Base-by-base conservation (phyloP, 495 filamentous ascomycete species). In the Penicillium lagena region DNA sequence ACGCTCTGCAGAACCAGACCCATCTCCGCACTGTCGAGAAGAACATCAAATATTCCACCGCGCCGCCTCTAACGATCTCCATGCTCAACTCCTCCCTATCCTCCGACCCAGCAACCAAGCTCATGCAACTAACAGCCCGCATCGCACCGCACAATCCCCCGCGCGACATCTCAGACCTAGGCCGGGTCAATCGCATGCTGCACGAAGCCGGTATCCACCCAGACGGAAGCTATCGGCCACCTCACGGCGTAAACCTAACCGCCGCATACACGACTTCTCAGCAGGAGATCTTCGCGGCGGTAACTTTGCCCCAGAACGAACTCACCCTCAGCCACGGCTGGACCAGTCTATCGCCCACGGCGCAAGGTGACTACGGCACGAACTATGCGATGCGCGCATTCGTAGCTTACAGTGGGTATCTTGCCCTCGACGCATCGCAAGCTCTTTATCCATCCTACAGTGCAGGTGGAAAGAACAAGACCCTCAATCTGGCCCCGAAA, bases 371-470 rank as follows among this genome's bases (percentile, higher is more conserved):
- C 22, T 22, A 22, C 4, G 22, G 22, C 22, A 22, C 22, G 22
- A 22, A n/a, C 8, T 30, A 13, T 40, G 43, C 29, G 9, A 40
- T 45, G 36, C 36, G 12, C 12, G 29, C 11, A 22, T 27, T 17
- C 12, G 43, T 34, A 36, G 42, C 42, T 14, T 39, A 32, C 7
- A 37, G 35, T 29, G 43, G 43, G 43, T 45, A 31, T 22, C 12
- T 30, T 17, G 14, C 11, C 35, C 28, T 45, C 9, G 12, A 13
- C 12, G 22, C 13, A 31, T 11, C 9, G 40, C 31, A 42, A n/a
- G 29, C 40, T 14, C 29, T 42, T 7, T 42, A 42, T 12, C 40
- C 40, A 12, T 32, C 31, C 5, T 42, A 35, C 17, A 35, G 4
- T 4, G 22, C 27, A 12, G 28, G 29, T 4, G 22, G 9, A 45